Evolutionary conservation across 441 rosid species (phyloP).

Genomic region (Gossypium schwendimanii): DNA sequence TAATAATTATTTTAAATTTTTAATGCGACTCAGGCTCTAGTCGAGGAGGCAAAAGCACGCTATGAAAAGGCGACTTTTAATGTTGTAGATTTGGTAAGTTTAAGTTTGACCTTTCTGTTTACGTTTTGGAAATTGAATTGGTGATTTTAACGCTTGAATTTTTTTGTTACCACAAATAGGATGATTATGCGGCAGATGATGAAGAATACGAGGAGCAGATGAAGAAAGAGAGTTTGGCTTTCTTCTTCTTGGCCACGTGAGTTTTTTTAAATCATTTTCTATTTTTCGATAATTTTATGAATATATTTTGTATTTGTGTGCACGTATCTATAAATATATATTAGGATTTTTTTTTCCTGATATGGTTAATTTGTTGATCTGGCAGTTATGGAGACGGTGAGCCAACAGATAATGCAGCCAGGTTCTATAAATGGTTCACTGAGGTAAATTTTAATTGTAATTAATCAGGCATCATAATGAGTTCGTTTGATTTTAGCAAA

Average conservation of each 20-base stretch:
- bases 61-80: slow-evolving; percentile 73
- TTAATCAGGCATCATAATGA: neutral
- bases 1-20: neutral
- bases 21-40: slow-evolving; percentile 49
- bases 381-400: slow-evolving; percentile 97
- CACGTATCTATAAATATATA: neutral
- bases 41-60: slow-evolving; percentile 83
- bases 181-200: slow-evolving; percentile 89
- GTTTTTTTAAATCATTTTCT: slow-evolving; percentile 18
- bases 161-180: slow-evolving; percentile 30
- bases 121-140: neutral
- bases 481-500: neutral
- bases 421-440: slow-evolving; percentile 92
- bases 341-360: neutral
- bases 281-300: too few species aligned
- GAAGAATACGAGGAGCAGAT: slow-evolving; percentile 84
- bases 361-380: slow-evolving; percentile 2
- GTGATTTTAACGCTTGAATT: neutral
- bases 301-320: neutral
- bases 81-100: slow-evolving; percentile 71
- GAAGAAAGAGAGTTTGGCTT: slow-evolving; percentile 68
- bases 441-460: slow-evolving; percentile 46
- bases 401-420: slow-evolving; percentile 96
- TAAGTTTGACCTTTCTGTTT: neutral
- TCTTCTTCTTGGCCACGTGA: slow-evolving; percentile 94